Base-by-base conservation (phyloP, 179 eudicot genomes). In the Vitellaria paradoxa region DNA sequence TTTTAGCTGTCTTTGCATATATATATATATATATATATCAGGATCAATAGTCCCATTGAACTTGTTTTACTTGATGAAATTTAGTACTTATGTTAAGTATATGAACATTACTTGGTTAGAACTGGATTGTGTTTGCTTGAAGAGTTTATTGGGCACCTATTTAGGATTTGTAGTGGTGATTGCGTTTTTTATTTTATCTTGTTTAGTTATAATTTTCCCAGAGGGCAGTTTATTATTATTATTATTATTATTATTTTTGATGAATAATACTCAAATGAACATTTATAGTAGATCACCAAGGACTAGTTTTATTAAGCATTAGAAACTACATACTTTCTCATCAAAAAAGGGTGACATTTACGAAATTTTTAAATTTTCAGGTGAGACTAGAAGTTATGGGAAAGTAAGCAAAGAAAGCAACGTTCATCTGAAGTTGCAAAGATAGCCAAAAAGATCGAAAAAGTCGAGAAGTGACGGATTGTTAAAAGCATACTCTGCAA, bases 351-450 rank as follows among this genome's bases (percentile, higher is more conserved):
- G 11, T 20, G 14, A 10, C 11, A 53, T n/a, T 37, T 52, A 50
- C 40, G n/a, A 45, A 68, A 42, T n/a, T 24, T 40, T 52, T 81
- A 2, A 12, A 26, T 67, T 10, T 82, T 56, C 79, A 94, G 98
- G 97, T 91, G 77, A 91, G 82, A 81, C 82, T 94, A 9, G 98
- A 94, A 85, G 94, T 94, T 68, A 92, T 94, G 94, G 96, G 98
- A 14, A 94, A 91, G 82, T 92, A 92, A 68, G 97, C 97, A 4
- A 94, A 94, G 81, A 94, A 94, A 82, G 98, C 98, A 24, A 85
- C 94, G 14, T 94, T 87, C 62, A 94, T 94, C 17, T 77, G 98
- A 94, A 75, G 98, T 97, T 77, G 94, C 86, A 94, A n/a, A 92
- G 86, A 88, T 94, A 65, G 83, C 93, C 59, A 94, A 86, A 81